Evolutionary conservation across 2,329 filamentous ascomycete species (phyloP), one percentile per base, ranked within the genome.

Genomic region (Penicillium sclerotiorum): DNA sequence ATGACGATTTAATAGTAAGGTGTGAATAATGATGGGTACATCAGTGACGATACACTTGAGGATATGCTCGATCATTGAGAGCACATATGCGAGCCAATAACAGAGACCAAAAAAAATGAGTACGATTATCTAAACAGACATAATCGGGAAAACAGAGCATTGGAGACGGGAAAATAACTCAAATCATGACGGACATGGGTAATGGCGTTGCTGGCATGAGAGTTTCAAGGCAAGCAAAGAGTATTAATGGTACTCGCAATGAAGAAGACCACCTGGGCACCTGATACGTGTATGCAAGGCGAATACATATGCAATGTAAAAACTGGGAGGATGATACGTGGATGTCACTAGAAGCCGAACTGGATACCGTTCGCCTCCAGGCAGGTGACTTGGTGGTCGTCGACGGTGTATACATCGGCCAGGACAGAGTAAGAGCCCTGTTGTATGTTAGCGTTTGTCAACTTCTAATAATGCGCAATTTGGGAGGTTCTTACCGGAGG

Each of bases 361-460:
- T 65, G 47, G 33, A 72, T 70, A 49, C 68, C 56, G 15, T 72
- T 57, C 52, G 91, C 91, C 48, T 87, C 86, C 66, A 99, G 79
- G 75, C 94, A 99, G 52, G 92, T 95, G 57, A 99, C 88, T 66
- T 84, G 85, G 57, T 85, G 78, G 49, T 82, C 79, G 44, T 95
- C 85, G 53, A 77, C 80, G 59, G 83, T 90, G 73, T 84, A 87
- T 41, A 95, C 93, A 67, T 97, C 89, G 35, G 93, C 94, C 32
- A 86, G 75, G 28, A 99, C 94, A 15, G 82, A 88, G 80, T 96
- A 99, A 66, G 85, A 92, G 68, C 92, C 94, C 90, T 94, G 57
- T 15, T 39, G 32, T 43, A 46, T 47, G 33, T 56, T 44, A 61
- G 50, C 36, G n/a, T 35, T 9, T 23, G 32, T 9, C 35, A 9